Percentiles rank a stretch among this genome's conserved stretches.
phyloP scores from a whole-genome alignment of 371 early-diverging fungal genomes.

The Mortierella sp. region DNA sequence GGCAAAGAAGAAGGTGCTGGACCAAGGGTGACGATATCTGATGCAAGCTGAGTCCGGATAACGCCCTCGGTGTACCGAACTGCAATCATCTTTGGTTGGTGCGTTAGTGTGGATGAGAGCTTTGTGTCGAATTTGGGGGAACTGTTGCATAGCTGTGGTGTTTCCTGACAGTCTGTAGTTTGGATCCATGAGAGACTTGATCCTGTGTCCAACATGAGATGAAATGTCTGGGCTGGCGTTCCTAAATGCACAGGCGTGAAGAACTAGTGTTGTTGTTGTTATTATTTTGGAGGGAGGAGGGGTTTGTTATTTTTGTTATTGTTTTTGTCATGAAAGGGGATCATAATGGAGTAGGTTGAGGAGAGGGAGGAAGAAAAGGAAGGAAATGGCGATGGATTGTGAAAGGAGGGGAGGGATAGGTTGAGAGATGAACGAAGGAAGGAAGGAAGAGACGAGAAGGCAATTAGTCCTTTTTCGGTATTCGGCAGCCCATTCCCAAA shows the following conservation, averaged over 20 bases:
- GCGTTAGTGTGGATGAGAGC: slow-evolving; percentile 13
- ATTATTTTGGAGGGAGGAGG: not conserved
- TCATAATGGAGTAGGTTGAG: not conserved
- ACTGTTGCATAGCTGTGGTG: slow-evolving; percentile 14
- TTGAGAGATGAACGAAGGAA: not conserved
- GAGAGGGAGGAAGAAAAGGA: not conserved
- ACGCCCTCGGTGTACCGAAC: slow-evolving; percentile 40
- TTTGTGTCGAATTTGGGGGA: slow-evolving; percentile 37
- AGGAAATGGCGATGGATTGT: too few species aligned
- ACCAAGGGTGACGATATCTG: slow-evolving; percentile 33
- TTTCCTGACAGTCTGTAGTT: slow-evolving; percentile 15
- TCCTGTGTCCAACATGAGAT: slow-evolving; percentile 91
- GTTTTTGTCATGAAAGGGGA: not conserved
- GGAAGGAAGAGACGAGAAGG: not conserved
- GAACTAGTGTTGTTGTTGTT: slow-evolving; percentile 61
- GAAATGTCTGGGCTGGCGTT: slow-evolving; percentile 84
- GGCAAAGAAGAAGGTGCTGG: not conserved
- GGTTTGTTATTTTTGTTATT: not conserved
- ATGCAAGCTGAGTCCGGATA: slow-evolving; percentile 27
- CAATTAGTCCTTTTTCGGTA: not conserved
- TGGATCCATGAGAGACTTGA: slow-evolving; percentile 62
- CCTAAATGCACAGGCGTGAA: slow-evolving; percentile 83
- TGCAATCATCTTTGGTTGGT: slow-evolving; percentile 18
- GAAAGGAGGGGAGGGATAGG: not conserved
- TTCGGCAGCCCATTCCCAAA: not conserved